Evolutionary conservation across 805 yeast genomes (phyloP).

Genomic region (Wickerhamomyces canadensis): DNA sequence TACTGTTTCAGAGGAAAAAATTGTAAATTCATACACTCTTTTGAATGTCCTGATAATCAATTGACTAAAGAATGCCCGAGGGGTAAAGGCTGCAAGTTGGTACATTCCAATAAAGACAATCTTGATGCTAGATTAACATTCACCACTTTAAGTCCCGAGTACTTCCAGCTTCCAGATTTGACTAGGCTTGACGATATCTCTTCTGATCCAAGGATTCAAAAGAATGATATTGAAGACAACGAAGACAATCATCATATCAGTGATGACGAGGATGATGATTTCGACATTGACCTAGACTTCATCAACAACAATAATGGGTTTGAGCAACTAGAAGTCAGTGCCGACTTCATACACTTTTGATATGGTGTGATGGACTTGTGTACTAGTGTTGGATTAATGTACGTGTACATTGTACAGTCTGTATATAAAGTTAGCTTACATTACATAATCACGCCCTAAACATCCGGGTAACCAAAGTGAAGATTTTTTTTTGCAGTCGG

Average conservation of each 20-base stretch:
- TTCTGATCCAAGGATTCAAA: constrained; percentile 19
- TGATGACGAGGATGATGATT: constrained; percentile 24
- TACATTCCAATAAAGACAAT: constrained; percentile 36
- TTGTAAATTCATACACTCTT: constrained; percentile 54
- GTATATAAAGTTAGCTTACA: neutral
- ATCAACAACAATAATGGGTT: neutral
- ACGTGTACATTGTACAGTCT: neutral
- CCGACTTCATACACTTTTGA: constrained; percentile 24
- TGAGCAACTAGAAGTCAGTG: constrained; percentile 16
- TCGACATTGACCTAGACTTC: constrained; percentile 8
- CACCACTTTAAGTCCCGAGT: constrained; percentile 14
- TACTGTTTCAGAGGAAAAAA: constrained; percentile 57
- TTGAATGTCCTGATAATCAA: constrained; percentile 68
- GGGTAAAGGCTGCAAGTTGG: constrained; percentile 45
- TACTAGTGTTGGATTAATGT: too few relatives aligned
- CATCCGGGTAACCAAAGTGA: constrained; percentile 12
- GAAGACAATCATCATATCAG: constrained; percentile 1
- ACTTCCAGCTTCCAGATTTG: constrained; percentile 19
- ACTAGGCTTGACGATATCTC: constrained; percentile 12
- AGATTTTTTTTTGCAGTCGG: constrained; percentile 4
- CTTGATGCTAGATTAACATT: constrained; percentile 19
- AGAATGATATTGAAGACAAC: constrained; percentile 17
- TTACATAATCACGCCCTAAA: constrained; percentile 4
- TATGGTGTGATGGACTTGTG: neutral
- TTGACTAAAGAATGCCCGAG: constrained; percentile 55